These are phyloP conservation scores for Zygotorulaspora danielsina DNA, from an alignment of 805 yeast species.

Conservation along the genomic window DNA sequence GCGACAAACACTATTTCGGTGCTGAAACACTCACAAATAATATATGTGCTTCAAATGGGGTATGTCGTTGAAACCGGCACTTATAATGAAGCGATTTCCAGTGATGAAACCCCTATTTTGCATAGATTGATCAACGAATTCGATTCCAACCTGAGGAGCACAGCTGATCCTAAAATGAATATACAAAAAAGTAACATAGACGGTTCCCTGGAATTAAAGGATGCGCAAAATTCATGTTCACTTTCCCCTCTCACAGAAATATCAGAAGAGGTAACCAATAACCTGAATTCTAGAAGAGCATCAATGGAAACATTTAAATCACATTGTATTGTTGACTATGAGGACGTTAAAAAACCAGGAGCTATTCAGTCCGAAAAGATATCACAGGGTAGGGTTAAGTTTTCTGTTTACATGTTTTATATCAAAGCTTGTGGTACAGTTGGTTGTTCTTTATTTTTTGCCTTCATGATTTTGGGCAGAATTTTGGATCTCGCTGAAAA, in stretches of 20 bases:
- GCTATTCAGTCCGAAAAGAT: conserved; percentile 49
- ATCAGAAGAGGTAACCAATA: conserved; percentile 10
- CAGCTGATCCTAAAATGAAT: conserved; percentile 4
- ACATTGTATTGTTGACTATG: conserved; percentile 27
- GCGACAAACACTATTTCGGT: conserved; percentile 58
- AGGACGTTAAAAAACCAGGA: conserved; percentile 28
- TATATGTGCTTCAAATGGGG: conserved; percentile 54
- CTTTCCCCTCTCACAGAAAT: conserved; percentile 3
- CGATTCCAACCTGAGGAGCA: conserved; percentile 26
- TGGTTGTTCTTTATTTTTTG: conserved; percentile 44
- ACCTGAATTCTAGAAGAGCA: conserved; percentile 46
- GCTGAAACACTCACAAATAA: conserved; percentile 53
- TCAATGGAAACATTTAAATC: conserved; percentile 57
- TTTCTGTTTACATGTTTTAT: conserved; percentile 50
- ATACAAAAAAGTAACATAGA: neutral
- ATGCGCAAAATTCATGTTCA: conserved; percentile 3
- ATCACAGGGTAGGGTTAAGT: conserved; percentile 57
- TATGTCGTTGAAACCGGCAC: conserved; percentile 56
- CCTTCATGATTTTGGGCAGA: conserved; percentile 36
- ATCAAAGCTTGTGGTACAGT: conserved; percentile 53
- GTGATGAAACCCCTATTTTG: conserved; percentile 34
- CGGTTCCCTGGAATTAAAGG: conserved; percentile 2
- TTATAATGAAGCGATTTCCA: conserved; percentile 45
- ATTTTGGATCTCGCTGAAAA: conserved; percentile 43
- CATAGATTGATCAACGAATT: conserved; percentile 30